These are phyloP conservation scores for Pythium folliculosum DNA, from an alignment of 352 stramenopile genomes.

Conservation along the genomic window DNA sequence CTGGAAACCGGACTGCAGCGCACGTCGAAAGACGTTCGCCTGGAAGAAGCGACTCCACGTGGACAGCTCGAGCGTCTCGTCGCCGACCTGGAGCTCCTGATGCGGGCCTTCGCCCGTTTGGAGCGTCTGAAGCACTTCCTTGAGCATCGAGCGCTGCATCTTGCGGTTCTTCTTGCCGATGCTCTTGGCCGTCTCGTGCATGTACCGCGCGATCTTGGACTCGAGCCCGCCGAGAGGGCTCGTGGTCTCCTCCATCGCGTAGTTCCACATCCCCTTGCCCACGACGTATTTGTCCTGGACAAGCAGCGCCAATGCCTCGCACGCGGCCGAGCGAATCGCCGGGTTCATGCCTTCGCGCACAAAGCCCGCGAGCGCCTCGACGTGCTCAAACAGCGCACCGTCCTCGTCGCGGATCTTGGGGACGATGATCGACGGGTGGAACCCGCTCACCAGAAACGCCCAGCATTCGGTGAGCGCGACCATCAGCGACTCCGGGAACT, in stretches of 20 bases:
- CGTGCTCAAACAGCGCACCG: slow-evolving; percentile 51
- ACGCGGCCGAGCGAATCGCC: slow-evolving; percentile 44
- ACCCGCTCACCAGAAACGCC: slow-evolving; percentile 56
- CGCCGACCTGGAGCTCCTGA: slow-evolving; percentile 53
- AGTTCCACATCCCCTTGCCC: slow-evolving; percentile 41
- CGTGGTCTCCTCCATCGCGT: slow-evolving; percentile 39
- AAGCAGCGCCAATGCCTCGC: slow-evolving; percentile 60
- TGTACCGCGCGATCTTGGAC: slow-evolving; percentile 56
- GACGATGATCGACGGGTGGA: slow-evolving; percentile 49
- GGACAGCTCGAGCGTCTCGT: slow-evolving; percentile 51
- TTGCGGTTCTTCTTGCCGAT: slow-evolving; percentile 79
- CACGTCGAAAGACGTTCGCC: slow-evolving; percentile 56
- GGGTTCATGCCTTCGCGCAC: slow-evolving; percentile 50
- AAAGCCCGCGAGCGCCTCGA: slow-evolving; percentile 51
- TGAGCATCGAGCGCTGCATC: slow-evolving; percentile 59
- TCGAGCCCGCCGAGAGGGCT: slow-evolving; percentile 53
- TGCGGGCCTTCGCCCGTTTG: slow-evolving; percentile 54
- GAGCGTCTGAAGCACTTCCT: slow-evolving; percentile 69
- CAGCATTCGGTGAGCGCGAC: slow-evolving; percentile 68
- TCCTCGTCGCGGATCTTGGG: slow-evolving; percentile 49
- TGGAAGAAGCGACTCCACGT: slow-evolving; percentile 73
- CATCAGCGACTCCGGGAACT: slow-evolving; percentile 44
- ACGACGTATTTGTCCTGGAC: slow-evolving; percentile 65
- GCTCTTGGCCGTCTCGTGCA: slow-evolving; percentile 66
- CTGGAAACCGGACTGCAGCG: slow-evolving; percentile 60